Evolutionary conservation across 2,329 filamentous ascomycete genomes (phyloP), one percentile per base, ranked within the genome.

Genomic region (Ophiostoma pallidulum): DNA sequence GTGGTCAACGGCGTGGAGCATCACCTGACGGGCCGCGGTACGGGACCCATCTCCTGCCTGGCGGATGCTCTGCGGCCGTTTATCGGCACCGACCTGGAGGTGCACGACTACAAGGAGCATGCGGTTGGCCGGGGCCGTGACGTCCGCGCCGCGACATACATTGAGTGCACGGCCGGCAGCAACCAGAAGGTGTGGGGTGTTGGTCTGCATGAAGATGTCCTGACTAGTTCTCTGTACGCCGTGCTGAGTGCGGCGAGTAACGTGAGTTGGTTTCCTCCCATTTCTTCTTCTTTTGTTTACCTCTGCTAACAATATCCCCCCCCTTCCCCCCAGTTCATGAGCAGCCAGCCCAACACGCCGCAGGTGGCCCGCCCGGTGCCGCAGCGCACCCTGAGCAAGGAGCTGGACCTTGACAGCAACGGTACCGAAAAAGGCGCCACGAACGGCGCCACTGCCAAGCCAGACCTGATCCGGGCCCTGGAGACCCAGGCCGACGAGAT

Each of bases 91-190:
- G 83, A 94, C 60, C 72, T 97, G 20, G 91, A 97, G 61, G 88
- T 97, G 44, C 78, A 82, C 39, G 88, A 96, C 64, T 97, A 97
- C 73, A 95, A 94, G 72, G 92, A 97, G 66, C 91, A 97, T 67
- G 84, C 90, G 24, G 89, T 97, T 57, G 88, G 88, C 55, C 73
- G 75, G 44, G 87, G 86, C 52, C 78, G 80, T 49, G 79, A 88
- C 52, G 87, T 91, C 56, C 94, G 94, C 71, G 91, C 91, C n/a
- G 91, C 89, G 2, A 87, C 90, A 2, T 97, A 94, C 62, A 94
- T 97, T 54, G 86, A 96, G 65, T 95, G 89, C 66, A 89, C 77
- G 24, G 75, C 81, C 19, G 67, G 75, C 4, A 79, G 77, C 40
- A 82, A 75, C 46, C 73, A 86, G 58, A 84, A 78, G 59, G 84